Conservation (phyloP, 352 stramenopile genomes). For the Pythium phragmiticola region DNA sequence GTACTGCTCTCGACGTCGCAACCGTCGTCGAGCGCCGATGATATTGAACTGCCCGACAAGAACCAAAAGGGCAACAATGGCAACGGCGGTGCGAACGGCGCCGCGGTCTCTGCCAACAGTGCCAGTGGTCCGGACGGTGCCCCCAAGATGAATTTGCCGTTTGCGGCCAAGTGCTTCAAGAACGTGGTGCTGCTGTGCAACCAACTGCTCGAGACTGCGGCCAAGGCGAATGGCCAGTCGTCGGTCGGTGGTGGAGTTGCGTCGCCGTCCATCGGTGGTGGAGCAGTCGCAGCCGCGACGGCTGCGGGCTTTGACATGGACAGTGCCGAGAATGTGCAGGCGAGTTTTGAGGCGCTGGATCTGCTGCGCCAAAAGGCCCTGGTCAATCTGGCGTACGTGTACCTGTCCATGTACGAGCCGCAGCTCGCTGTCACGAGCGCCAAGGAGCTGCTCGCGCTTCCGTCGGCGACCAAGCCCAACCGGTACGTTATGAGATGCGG, state of each 20-base stretch:
- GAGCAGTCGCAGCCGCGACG: constrained; percentile 1
- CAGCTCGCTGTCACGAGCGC: constrained; percentile 82
- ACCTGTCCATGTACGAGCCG: constrained; percentile 90
- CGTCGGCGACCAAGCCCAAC: constrained; percentile 72
- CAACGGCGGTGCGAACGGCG: constrained; percentile 7
- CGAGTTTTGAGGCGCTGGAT: constrained; percentile 61
- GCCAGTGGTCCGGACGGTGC: constrained; percentile 26
- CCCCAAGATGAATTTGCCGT: constrained; percentile 82
- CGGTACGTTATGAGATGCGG: constrained; percentile 27
- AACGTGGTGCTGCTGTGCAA: constrained; percentile 83
- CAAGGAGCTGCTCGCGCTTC: constrained; percentile 71
- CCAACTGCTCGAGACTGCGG: constrained; percentile 55
- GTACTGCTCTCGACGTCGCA: constrained; percentile 76
- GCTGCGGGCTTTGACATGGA: constrained; percentile 6
- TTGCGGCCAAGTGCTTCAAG: constrained; percentile 88
- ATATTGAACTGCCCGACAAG: constrained; percentile 72
- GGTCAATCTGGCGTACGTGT: constrained; percentile 88
- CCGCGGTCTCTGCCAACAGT: neutral
- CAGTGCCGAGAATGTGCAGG: constrained; percentile 32
- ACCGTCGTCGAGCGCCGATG: constrained; percentile 50
- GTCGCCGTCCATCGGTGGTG: neutral
- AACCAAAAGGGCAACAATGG: constrained; percentile 35
- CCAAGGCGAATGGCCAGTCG: constrained; percentile 22
- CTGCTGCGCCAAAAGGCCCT: constrained; percentile 82
- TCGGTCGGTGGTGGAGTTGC: constrained; percentile 13